Conservation (phyloP, 805 yeast species). For the Metschnikowia borealis region DNA sequence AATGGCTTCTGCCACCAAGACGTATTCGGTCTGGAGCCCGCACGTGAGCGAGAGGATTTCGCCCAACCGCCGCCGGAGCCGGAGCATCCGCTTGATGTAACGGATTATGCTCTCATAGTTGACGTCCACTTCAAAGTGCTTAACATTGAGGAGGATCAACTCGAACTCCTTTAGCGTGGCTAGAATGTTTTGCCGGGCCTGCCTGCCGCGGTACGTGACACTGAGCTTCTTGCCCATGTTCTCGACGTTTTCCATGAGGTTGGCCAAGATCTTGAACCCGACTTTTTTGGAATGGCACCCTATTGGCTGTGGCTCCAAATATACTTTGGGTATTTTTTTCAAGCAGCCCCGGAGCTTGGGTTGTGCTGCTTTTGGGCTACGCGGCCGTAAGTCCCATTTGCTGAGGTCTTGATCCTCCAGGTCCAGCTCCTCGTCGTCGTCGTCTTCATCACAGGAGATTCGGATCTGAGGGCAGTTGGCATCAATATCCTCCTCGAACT, state of each 20-base stretch:
- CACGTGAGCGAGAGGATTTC: constrained; percentile 4
- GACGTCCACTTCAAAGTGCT: constrained; percentile 1
- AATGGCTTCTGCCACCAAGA: constrained; percentile 1
- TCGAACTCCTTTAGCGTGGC: constrained; percentile 5
- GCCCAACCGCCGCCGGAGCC: constrained; percentile 2
- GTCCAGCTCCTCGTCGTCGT: neutral
- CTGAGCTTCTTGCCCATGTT: constrained; percentile 2
- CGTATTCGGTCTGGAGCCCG: constrained; percentile 6
- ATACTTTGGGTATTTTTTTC: neutral
- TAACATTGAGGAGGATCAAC: constrained; percentile 2
- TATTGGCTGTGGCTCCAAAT: neutral
- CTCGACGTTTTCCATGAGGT: constrained; percentile 3
- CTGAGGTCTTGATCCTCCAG: neutral
- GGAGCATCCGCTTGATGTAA: constrained; percentile 3
- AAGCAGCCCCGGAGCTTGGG: neutral
- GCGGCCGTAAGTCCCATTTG: constrained; percentile 1
- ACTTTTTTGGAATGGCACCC: neutral
- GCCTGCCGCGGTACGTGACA: neutral
- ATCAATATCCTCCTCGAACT: constrained; percentile 2
- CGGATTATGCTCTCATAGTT: constrained; percentile 1
- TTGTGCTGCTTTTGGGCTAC: no score
- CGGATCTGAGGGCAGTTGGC: constrained; percentile 1
- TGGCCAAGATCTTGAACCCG: constrained; percentile 3
- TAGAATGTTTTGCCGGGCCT: neutral
- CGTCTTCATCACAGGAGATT: neutral